Percentiles rank a stretch among this genome's conserved stretches.
phyloP scores from a whole-genome alignment of 1,139 yeast species.

The Yamadazyma diddensiae region DNA sequence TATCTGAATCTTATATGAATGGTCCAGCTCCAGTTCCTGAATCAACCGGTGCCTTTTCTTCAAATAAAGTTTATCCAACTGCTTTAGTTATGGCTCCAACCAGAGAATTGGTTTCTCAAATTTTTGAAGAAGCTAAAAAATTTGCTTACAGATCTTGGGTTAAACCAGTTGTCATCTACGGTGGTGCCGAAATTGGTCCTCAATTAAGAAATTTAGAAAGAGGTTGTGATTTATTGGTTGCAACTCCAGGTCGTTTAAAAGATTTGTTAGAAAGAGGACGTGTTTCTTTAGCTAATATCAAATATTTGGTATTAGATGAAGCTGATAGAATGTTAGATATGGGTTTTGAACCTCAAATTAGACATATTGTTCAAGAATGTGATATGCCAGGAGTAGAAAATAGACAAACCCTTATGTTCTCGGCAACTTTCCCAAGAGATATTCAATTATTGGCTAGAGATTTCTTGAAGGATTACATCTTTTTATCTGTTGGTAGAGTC shows the following conservation, averaged over 20 bases:
- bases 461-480: slow-evolving; percentile 91
- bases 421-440: slow-evolving; percentile 98
- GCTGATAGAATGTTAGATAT: slow-evolving; percentile 99
- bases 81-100: slow-evolving; percentile 97
- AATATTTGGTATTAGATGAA: slow-evolving; percentile 93
- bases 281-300: slow-evolving; percentile 84
- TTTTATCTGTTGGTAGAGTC: slow-evolving; percentile 96
- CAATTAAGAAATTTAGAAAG: slow-evolving; percentile 88
- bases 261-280: slow-evolving; percentile 94
- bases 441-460: slow-evolving; percentile 97
- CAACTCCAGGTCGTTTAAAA: slow-evolving; percentile 98
- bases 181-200: slow-evolving; percentile 91
- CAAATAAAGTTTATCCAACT: slow-evolving; percentile 87
- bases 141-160: slow-evolving; percentile 99
- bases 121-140: slow-evolving; percentile 92
- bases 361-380: slow-evolving; percentile 96
- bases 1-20: slow-evolving; percentile 81
- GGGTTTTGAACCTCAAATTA: slow-evolving; percentile 99
- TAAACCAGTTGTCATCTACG: slow-evolving; percentile 92
- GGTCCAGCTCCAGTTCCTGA: slow-evolving; percentile 79
- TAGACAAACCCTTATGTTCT: slow-evolving; percentile 97
- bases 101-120: slow-evolving; percentile 97
- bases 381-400: slow-evolving; percentile 91
- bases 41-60: slow-evolving; percentile 53
- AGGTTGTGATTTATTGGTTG: slow-evolving; percentile 95